phyloP scores from a whole-genome alignment of 2,329 filamentous ascomycete species.

The Hymenoscyphus infarciens region DNA sequence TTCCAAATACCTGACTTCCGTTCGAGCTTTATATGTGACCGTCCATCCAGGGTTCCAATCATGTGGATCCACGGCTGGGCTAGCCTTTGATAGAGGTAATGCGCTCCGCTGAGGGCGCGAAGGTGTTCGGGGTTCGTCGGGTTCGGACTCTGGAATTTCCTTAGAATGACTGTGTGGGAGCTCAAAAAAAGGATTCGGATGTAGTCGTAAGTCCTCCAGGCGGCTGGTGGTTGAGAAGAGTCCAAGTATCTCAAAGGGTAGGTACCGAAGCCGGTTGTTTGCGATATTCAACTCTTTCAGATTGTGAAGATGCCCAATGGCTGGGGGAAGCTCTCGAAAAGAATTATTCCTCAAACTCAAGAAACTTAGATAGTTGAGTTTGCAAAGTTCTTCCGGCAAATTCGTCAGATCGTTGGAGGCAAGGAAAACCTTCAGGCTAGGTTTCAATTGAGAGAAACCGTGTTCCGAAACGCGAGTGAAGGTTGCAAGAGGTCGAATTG shows the following conservation, averaged over 20 bases:
- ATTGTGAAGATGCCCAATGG: slow-evolving; percentile 54
- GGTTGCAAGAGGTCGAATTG: slow-evolving; percentile 53
- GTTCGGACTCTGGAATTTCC: slow-evolving; percentile 14
- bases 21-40: slow-evolving; percentile 28
- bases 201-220: slow-evolving; percentile 51
- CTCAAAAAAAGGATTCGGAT: slow-evolving; percentile 61
- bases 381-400: slow-evolving; percentile 59
- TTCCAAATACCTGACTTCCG: slow-evolving; percentile 32
- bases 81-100: slow-evolving; percentile 4
- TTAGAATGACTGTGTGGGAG: slow-evolving; percentile 23
- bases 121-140: slow-evolving; percentile 13
- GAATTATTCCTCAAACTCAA: slow-evolving; percentile 64
- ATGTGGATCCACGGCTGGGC: slow-evolving; percentile 8
- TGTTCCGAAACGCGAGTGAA: slow-evolving; percentile 45
- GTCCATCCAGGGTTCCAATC: slow-evolving; percentile 29
- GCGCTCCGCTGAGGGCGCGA: slow-evolving; percentile 8
- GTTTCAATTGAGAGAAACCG: slow-evolving; percentile 53
- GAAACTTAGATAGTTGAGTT: slow-evolving; percentile 57
- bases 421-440: slow-evolving; percentile 59
- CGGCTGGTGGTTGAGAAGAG: slow-evolving; percentile 46
- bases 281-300: slow-evolving; percentile 63
- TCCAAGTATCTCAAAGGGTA: slow-evolving; percentile 61
- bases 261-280: slow-evolving; percentile 56
- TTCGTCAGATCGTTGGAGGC: slow-evolving; percentile 53
- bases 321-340: slow-evolving; percentile 57